Evolutionary conservation across 2,329 filamentous ascomycete genomes (phyloP).

Genomic region (Stagonosporopsis vannaccii): DNA sequence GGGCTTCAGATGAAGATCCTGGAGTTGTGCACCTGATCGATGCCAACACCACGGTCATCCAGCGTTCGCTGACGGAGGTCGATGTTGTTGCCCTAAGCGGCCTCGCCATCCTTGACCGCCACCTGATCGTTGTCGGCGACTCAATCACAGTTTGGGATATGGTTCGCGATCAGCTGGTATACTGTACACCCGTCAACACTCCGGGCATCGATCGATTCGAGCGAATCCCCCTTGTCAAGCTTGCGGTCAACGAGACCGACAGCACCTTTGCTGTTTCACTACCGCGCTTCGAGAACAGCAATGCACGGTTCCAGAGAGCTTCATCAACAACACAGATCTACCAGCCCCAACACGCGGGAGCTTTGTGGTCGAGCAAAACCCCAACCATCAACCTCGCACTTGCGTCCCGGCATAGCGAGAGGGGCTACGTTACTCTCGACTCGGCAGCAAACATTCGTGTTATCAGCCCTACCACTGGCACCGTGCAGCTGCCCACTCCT

Average conservation of each 20-base stretch:
- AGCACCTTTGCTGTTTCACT: constrained; percentile 53
- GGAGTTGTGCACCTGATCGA: constrained; percentile 80
- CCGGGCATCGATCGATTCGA: constrained; percentile 44
- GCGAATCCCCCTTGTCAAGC: constrained; percentile 58
- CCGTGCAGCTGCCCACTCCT: constrained; percentile 38
- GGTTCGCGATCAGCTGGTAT: constrained; percentile 76
- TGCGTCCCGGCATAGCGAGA: constrained; percentile 67
- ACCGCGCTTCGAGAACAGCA: constrained; percentile 48
- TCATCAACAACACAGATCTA: constrained; percentile 69
- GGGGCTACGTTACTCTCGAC: constrained; percentile 79
- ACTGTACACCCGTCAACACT: constrained; percentile 64
- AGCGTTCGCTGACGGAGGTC: constrained; percentile 71
- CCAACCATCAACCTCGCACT: constrained; percentile 70
- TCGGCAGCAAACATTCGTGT: constrained; percentile 73
- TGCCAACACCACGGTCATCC: constrained; percentile 70
- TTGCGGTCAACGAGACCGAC: constrained; percentile 72
- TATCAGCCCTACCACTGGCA: constrained; percentile 42
- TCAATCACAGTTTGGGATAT: constrained; percentile 83
- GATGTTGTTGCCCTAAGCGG: constrained; percentile 70
- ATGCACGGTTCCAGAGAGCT: constrained; percentile 48
- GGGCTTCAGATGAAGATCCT: constrained; percentile 53
- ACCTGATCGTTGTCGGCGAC: constrained; percentile 77
- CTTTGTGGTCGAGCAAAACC: constrained; percentile 64
- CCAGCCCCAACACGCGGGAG: constrained; percentile 64
- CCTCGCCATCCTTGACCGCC: constrained; percentile 75